phyloP scores from a whole-genome alignment of 495 filamentous ascomycete species.

The Bryoglossum gracile region DNA sequence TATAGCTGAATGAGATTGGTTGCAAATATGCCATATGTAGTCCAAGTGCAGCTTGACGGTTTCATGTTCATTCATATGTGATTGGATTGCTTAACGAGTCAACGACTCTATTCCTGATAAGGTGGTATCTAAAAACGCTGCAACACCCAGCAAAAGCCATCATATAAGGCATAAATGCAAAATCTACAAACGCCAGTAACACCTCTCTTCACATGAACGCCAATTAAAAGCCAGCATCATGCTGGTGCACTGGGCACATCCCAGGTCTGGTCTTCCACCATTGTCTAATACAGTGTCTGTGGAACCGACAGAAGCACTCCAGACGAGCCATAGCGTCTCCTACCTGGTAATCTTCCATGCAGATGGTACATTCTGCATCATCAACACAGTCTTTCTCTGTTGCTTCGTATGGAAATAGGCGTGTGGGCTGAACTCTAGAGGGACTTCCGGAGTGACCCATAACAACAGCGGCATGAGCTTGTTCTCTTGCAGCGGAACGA shows the following conservation, averaged over 20 bases:
- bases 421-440: conserved; percentile 29
- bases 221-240: conserved; percentile 27
- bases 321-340: conserved; percentile 76
- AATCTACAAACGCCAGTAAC: too few relatives aligned
- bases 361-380: conserved; percentile 85
- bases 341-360: conserved; percentile 89
- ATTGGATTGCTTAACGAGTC: too few relatives aligned
- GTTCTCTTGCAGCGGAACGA: conserved; percentile 10
- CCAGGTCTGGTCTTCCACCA: conserved; percentile 48
- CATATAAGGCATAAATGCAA: neutral
- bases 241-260: conserved; percentile 49
- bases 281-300: conserved; percentile 56
- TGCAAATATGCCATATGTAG: too few relatives aligned
- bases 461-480: conserved; percentile 14
- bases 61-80: too few relatives aligned
- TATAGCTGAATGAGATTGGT: too few relatives aligned
- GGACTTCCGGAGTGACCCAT: conserved; percentile 25
- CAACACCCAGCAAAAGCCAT: neutral
- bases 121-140: too few relatives aligned
- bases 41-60: too few relatives aligned
- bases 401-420: conserved; percentile 60
- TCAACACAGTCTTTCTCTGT: conserved; percentile 89
- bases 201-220: too few relatives aligned
- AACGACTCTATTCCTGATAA: too few relatives aligned
- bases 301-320: conserved; percentile 92